Evolutionary conservation across 2,329 filamentous ascomycete genomes (phyloP), one percentile per base, ranked within the genome.

Genomic region (Alternaria metachromatica): DNA sequence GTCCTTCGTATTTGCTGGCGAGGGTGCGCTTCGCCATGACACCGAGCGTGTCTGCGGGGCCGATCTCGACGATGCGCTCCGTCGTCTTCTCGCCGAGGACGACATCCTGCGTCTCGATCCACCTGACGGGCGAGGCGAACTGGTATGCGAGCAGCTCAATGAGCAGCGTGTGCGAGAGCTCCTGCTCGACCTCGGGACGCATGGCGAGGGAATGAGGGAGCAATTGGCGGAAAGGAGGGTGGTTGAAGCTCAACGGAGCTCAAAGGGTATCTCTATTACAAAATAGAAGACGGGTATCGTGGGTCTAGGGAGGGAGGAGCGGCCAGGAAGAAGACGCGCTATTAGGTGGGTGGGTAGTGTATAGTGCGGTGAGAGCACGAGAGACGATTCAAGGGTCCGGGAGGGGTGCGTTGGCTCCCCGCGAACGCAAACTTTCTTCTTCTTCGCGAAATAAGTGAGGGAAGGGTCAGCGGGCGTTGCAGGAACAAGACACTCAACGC

Each of bases 51-150:
- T 99, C 95, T 76, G 95, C 94, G 25, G 96, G 96, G 80, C 96
- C 96, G 74, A 99, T 91, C 83, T 99, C 96, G 76, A 99, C 96
- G 78, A 99, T 96, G 79, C 96, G 90, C 87, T 99, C 96, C 55
- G 96, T 96, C 56, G 90, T 92, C 85, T 97, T 96, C 83, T 98
- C 94, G 70, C 92, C 95, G 74, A 99, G 92, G 78, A 99, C 96
- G 75, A 99, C 96, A 95, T 99, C 96, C 84, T 99, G 96, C 59
- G 96, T 99, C 85, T 99, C 96, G 83, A 99, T 99, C 96, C 96
- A 99, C 90, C 96, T 91, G 75, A 99, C 96, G 55, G 96, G 96
- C 58, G 95, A 98, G 76, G 96, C 96, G 82, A 99, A 99, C 82
- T 99, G 96, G 84, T 98, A 99, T 86, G 96, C 96, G 74, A 99